Conservation (phyloP, 192 early-diverging fungal species). For the Backusella tarrabulga region DNA sequence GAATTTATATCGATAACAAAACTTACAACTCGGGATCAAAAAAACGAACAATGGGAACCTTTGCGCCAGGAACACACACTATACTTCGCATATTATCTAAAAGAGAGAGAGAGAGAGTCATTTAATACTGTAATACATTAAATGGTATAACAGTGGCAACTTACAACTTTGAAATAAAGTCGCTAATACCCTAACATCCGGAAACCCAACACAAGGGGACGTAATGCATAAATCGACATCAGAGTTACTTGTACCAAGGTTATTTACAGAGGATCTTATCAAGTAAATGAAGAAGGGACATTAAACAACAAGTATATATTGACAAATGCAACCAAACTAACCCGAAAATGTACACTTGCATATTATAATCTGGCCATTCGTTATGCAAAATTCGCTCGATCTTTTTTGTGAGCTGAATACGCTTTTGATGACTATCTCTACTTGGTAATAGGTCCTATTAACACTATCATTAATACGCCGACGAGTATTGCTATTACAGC, state of each 20-base stretch:
- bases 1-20: not conserved
- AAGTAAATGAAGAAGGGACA: not conserved
- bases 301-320: not conserved
- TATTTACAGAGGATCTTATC: constrained; percentile 79
- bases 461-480: not conserved
- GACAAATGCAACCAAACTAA: constrained; percentile 35
- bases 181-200: constrained; percentile 72
- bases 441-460: constrained; percentile 57
- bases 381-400: constrained; percentile 71
- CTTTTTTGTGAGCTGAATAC: constrained; percentile 74
- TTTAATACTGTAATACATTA: too few relatives aligned
- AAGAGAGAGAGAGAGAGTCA: not conserved
- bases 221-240: constrained; percentile 93
- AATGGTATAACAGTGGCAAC: not conserved
- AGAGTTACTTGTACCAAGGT: constrained; percentile 75
- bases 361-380: constrained; percentile 80
- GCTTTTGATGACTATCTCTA: constrained; percentile 60
- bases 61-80: constrained; percentile 77
- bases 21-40: constrained; percentile 85
- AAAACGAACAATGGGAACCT: constrained; percentile 91
- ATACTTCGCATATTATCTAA: constrained; percentile 78
- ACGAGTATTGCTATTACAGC: not conserved
- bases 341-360: constrained; percentile 86
- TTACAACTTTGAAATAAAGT: constrained; percentile 68
- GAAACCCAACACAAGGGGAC: constrained; percentile 73